A percentile compares a stretch with the other conserved stretches of the same genome.
Evolutionary conservation across 345 rosid genomes (phyloP).

Genomic region (Isatis tinctoria): DNA sequence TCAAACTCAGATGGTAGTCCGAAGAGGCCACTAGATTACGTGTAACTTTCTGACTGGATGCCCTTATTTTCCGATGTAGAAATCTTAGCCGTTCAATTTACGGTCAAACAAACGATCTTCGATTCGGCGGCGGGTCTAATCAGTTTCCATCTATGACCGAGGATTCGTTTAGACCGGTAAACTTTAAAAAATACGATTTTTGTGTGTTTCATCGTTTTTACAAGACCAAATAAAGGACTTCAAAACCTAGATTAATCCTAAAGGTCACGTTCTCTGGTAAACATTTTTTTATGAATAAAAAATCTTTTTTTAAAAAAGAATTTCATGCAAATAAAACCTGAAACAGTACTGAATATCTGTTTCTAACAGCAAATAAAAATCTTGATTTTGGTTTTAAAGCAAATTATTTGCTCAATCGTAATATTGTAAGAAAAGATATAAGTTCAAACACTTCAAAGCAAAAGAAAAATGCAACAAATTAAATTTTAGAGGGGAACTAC

Average conservation of each 20-base stretch:
- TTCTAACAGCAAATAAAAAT: background rate
- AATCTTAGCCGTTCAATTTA: slow-evolving; percentile 19
- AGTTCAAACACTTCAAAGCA: background rate
- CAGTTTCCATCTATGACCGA: slow-evolving; percentile 25
- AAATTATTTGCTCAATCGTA: background rate
- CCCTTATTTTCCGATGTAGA: background rate
- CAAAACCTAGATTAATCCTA: background rate
- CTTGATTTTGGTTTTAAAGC: background rate
- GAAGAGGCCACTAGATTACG: background rate
- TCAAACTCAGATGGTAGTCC: background rate
- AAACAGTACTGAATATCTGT: background rate
- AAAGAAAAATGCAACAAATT: background rate
- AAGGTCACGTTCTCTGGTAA: background rate
- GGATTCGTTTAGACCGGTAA: slow-evolving; percentile 8
- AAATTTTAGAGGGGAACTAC: background rate
- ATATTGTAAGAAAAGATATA: background rate
- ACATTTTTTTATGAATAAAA: background rate
- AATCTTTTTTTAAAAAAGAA: too few relatives aligned
- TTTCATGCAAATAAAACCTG: background rate
- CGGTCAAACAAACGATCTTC: slow-evolving; percentile 26
- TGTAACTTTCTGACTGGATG: background rate
- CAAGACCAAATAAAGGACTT: background rate
- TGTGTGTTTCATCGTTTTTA: background rate
- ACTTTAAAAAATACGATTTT: background rate
- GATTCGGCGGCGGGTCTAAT: slow-evolving; percentile 30